These are phyloP conservation scores for Zea luxurians DNA, from an alignment of 176 grass and related monocot genomes.

Conservation along the genomic window DNA sequence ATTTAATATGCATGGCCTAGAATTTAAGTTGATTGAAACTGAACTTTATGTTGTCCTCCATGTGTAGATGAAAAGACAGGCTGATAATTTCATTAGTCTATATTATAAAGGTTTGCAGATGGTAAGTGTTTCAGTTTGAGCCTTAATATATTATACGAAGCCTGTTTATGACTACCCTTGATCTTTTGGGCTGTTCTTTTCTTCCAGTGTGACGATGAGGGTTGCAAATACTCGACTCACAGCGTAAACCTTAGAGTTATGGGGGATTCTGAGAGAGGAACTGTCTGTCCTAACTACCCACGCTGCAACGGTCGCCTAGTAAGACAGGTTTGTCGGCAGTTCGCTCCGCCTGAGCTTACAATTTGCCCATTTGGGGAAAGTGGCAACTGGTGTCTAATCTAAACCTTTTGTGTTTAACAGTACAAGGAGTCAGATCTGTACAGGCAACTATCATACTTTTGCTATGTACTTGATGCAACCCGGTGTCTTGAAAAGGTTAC, in stretches of 20 bases:
- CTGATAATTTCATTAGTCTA: constrained; percentile 74
- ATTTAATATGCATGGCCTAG: constrained; percentile 1
- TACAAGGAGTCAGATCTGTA: constrained; percentile 86
- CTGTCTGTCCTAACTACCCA: constrained; percentile 86
- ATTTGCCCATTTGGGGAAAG: constrained; percentile 26
- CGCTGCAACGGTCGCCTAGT: constrained; percentile 73
- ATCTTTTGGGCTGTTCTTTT: constrained; percentile 22
- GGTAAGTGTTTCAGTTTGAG: constrained; percentile 49
- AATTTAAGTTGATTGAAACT: constrained; percentile 30
- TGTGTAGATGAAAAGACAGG: constrained; percentile 88
- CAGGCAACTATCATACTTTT: constrained; percentile 87
- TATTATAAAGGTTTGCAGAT: constrained; percentile 88
- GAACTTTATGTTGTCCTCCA: constrained; percentile 20
- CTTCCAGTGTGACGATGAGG: constrained; percentile 83
- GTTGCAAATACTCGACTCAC: constrained; percentile 75
- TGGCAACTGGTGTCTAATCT: constrained; percentile 27
- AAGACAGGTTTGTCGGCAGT: constrained; percentile 59
- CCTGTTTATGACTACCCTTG: constrained; percentile 17
- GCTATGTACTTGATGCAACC: constrained; percentile 76
- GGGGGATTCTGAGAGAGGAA: constrained; percentile 82
- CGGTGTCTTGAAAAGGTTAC: constrained; percentile 76
- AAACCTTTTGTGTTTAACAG: constrained; percentile 46
- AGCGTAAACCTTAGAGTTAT: constrained; percentile 82
- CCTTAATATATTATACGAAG: neutral
- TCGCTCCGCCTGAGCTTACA: constrained; percentile 4